Base-by-base conservation (phyloP, 192 early-diverging fungal genomes). In the Coemansia sp. region DNA sequence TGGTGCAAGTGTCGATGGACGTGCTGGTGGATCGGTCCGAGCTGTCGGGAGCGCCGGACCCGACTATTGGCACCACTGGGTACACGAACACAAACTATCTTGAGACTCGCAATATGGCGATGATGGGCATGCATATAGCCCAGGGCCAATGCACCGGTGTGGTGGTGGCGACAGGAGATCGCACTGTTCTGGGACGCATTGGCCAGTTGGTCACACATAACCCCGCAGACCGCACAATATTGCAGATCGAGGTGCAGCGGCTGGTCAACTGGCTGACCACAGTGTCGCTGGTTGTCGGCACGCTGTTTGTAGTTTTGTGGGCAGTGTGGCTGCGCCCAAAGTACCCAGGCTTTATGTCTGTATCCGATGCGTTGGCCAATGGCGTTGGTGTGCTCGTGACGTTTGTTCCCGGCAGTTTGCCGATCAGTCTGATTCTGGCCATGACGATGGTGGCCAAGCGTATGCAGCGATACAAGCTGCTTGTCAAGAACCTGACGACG, bases 81-180 rank as follows among this genome's bases (percentile, higher is more conserved):
- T 50, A 67, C 48, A 95, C 92, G 6, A 89, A 89, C 82, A 81
- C 84, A 4, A 91, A 89, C 60, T 85, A 87, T 53, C 68, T 93
- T 29, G 93, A 94, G 76, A 87, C 87, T 14, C 85, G 87, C 61
- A 95, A 95, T 63, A 82, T 97, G 65, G 92, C 88, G 25, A 85
- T 97, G 69, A 86, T 87, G 83, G 86, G 83, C 47, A 86, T 84
- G 14, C 79, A 85, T 52, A 85, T 92, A 17, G 85, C 88, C 4
- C 84, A 92, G 65, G 94, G 94, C 45, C 72, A 71, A 15, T 89
- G 84, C 59, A 81, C 75, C 3, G 93, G 88, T 56, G 72, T 94
- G 9, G 92, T 97, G 0, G 82, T 94, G 11, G 66, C 84, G 19
- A 94, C 86, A 19, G 94, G 91, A 14, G 90, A 91, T 60, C 70